Conservation (phyloP, 2,329 filamentous ascomycete genomes). For the Epichloe glyceriae region DNA sequence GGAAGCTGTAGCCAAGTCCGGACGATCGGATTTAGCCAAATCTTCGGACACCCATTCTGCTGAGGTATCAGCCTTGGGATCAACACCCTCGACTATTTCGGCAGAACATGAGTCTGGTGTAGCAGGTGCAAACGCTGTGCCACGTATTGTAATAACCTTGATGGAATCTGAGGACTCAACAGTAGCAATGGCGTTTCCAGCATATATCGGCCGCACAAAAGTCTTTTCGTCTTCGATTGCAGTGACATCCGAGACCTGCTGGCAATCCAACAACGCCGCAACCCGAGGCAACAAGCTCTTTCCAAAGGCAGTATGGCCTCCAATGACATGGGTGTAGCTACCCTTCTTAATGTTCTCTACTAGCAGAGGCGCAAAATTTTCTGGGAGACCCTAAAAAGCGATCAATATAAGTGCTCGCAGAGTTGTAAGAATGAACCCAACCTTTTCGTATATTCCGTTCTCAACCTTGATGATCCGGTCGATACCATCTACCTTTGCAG, state of each 20-base stretch:
- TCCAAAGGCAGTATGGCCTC: slow-evolving; percentile 86
- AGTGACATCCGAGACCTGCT: slow-evolving; percentile 89
- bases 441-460: slow-evolving; percentile 85
- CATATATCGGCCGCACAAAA: slow-evolving; percentile 93
- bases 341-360: slow-evolving; percentile 96
- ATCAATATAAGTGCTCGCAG: slow-evolving; percentile 4
- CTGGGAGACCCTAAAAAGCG: slow-evolving; percentile 58
- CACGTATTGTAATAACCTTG: slow-evolving; percentile 86
- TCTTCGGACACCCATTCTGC: slow-evolving; percentile 93
- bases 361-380: slow-evolving; percentile 87
- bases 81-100: slow-evolving; percentile 64
- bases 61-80: slow-evolving; percentile 60
- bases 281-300: slow-evolving; percentile 90
- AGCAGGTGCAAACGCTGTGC: slow-evolving; percentile 76
- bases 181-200: slow-evolving; percentile 91
- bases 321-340: slow-evolving; percentile 83
- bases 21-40: slow-evolving; percentile 82
- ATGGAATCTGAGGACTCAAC: slow-evolving; percentile 77
- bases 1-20: slow-evolving; percentile 79
- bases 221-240: slow-evolving; percentile 79
- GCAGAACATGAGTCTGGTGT: slow-evolving; percentile 61
- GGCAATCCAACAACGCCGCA: slow-evolving; percentile 78
- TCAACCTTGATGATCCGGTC: slow-evolving; percentile 87
- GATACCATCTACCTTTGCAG: slow-evolving; percentile 76
- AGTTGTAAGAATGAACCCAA: slow-evolving; percentile 20